Percentiles rank a stretch among this genome's conserved stretches.
These are phyloP conservation scores for Cubamyces sp. DNA, from an alignment of 768 basidiomycete species.

Conservation along the genomic window DNA sequence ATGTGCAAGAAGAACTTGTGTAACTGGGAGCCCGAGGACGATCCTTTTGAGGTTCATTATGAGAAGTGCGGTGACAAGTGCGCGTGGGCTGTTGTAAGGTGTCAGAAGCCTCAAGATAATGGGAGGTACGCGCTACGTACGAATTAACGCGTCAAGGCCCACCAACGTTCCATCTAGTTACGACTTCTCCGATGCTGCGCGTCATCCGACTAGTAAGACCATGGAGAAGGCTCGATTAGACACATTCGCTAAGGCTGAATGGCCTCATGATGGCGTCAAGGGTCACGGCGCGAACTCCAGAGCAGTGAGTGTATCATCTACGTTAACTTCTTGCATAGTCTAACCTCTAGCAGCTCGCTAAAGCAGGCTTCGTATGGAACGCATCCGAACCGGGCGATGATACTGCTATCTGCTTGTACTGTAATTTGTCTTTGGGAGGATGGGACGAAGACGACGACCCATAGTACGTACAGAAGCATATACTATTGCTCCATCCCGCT, in stretches of 20 bases:
- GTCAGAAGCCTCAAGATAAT: slow-evolving; percentile 56
- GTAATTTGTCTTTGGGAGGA: slow-evolving; percentile 74
- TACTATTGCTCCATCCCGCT: too few species aligned
- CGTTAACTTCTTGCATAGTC: background rate
- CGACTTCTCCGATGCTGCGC: slow-evolving; percentile 56
- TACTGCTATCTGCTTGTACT: slow-evolving; percentile 85
- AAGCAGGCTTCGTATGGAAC: slow-evolving; percentile 84
- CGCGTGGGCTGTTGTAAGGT: slow-evolving; percentile 82
- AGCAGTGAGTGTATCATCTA: slow-evolving; percentile 49
- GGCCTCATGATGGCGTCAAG: slow-evolving; percentile 68
- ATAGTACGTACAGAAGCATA: slow-evolving; percentile 52
- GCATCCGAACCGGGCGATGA: slow-evolving; percentile 75
- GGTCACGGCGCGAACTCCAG: slow-evolving; percentile 73
- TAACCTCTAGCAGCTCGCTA: slow-evolving; percentile 67
- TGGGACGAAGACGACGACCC: slow-evolving; percentile 93
- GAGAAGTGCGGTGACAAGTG: slow-evolving; percentile 67
- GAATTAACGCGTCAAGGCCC: background rate
- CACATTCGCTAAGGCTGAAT: slow-evolving; percentile 63
- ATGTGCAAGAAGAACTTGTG: slow-evolving; percentile 80
- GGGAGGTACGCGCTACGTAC: slow-evolving; percentile 52
- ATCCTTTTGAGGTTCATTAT: slow-evolving; percentile 85
- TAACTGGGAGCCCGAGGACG: slow-evolving; percentile 85
- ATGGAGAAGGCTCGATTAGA: slow-evolving; percentile 77
- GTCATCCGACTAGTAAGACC: slow-evolving; percentile 64
- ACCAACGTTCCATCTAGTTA: slow-evolving; percentile 47